Evolutionary conservation across 2,329 filamentous ascomycete genomes (phyloP), one percentile per base, ranked within the genome.

Genomic region (Hymenoscyphus albidus): DNA sequence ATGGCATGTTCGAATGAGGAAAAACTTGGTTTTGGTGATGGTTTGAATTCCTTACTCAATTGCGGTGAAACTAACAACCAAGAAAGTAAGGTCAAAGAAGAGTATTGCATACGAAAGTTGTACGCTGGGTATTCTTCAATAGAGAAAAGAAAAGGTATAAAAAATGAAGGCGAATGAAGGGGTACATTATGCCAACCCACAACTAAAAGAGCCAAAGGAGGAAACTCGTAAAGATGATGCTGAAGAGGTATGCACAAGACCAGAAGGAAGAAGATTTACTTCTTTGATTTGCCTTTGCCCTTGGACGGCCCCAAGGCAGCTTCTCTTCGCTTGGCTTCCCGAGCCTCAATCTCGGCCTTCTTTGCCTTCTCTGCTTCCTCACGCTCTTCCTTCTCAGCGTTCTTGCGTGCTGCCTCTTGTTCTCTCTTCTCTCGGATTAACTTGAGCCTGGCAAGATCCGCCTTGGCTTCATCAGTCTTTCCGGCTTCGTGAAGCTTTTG

Each of bases 381-480:
- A 9, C 74, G 68, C 64, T 76, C 75, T 68, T 74, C 73, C 64
- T 75, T 77, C 74, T 77, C 73, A 18, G 72, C 76, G 80, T 91
- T 86, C 82, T 94, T 93, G 72, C 92, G 82, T 38, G 88, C 90
- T 62, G 91, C 87, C 74, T 96, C 94, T 22, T 89, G 88, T 73
- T 91, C 93, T 68, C 95, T 86, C 80, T 92, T 90, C 83, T 97
- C 92, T 58, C 88, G 87, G 70, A 99, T 92, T 65, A 94, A 76
- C 77, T 82, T 87, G 74, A 99, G 80, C 63, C 95, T 86, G 65
- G 92, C 94, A 71, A 98, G 75, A 78, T 99, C 95, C 5, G 91
- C 89, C 76, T 92, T 90, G 58, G 94, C 93, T 82, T 97, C 91
- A 67, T 99, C 95, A 56, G 95, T 98, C 87, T 98, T 98, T 74